Evolutionary conservation across 306 rosid genomes (phyloP).

Genomic region (Leucaena leucocephala): DNA sequence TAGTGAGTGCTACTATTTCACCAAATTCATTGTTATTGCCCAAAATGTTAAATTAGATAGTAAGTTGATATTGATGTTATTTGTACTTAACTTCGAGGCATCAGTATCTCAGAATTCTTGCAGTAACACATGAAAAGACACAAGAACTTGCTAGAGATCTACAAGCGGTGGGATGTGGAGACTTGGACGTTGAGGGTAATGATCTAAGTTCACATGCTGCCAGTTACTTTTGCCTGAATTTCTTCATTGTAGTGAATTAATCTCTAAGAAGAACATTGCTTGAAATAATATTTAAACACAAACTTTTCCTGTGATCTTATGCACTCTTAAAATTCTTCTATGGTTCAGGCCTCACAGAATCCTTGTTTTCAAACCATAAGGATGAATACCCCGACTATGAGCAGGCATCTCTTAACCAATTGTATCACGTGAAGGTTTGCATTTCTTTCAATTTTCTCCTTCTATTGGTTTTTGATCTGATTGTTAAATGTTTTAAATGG

Average conservation of each 20-base stretch:
- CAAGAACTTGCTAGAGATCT: constrained; percentile 94
- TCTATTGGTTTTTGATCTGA: constrained; percentile 20
- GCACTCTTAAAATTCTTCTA: constrained; percentile 18
- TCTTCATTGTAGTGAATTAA: background rate
- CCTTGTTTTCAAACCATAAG: constrained; percentile 85
- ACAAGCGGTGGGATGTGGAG: constrained; percentile 93
- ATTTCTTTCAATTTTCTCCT: constrained; percentile 17
- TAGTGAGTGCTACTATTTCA: constrained; percentile 60
- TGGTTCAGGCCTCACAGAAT: constrained; percentile 90
- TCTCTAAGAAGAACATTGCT: background rate
- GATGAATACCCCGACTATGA: constrained; percentile 91
- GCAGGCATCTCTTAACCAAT: constrained; percentile 65
- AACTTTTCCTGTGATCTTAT: background rate
- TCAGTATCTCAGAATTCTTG: constrained; percentile 99
- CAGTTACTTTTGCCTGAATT: constrained; percentile 26
- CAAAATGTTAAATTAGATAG: constrained; percentile 28
- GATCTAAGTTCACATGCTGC: constrained; percentile 23
- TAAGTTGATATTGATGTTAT: constrained; percentile 33
- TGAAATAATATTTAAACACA: background rate
- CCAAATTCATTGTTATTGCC: constrained; percentile 17
- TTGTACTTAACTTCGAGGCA: constrained; percentile 50
- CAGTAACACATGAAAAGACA: constrained; percentile 96
- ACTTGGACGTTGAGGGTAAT: constrained; percentile 97
- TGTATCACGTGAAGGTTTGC: constrained; percentile 67
- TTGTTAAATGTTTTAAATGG: constrained; percentile 11